A percentile compares a stretch with the other conserved stretches of the same genome.
Conservation (phyloP, 495 filamentous ascomycete genomes). For the Daldinia childiae region DNA sequence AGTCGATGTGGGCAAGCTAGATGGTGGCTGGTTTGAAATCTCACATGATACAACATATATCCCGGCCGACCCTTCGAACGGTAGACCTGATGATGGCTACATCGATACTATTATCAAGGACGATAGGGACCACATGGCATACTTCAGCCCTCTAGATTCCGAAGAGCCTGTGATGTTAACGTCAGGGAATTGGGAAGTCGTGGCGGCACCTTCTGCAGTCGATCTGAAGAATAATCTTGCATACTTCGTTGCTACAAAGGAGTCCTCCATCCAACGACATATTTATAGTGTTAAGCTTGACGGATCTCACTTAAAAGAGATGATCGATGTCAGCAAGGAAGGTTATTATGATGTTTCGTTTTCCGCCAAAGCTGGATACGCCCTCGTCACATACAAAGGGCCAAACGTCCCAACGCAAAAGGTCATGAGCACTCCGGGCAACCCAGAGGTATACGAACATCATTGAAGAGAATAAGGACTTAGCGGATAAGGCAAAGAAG, state of each 20-base stretch:
- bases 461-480: slow-evolving; percentile 78
- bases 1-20: slow-evolving; percentile 78
- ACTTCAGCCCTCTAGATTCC: slow-evolving; percentile 92
- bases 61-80: slow-evolving; percentile 81
- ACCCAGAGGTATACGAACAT: slow-evolving; percentile 69
- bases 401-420: slow-evolving; percentile 93
- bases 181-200: slow-evolving; percentile 92
- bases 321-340: slow-evolving; percentile 80
- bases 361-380: slow-evolving; percentile 82
- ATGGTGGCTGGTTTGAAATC: slow-evolving; percentile 98
- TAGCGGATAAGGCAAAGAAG: slow-evolving; percentile 73
- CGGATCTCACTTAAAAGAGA: slow-evolving; percentile 73
- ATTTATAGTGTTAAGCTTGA: slow-evolving; percentile 84
- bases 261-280: slow-evolving; percentile 87
- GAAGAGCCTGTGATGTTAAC: slow-evolving; percentile 84
- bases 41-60: slow-evolving; percentile 86
- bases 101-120: slow-evolving; percentile 90
- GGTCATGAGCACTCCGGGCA: slow-evolving; percentile 82
- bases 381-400: slow-evolving; percentile 81
- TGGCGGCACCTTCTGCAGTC: slow-evolving; percentile 85
- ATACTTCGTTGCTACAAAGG: slow-evolving; percentile 89
- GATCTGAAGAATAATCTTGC: slow-evolving; percentile 84
- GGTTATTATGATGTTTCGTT: slow-evolving; percentile 90
- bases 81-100: slow-evolving; percentile 85
- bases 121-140: slow-evolving; percentile 89